Evolutionary conservation across 768 basidiomycete species (phyloP), one percentile per base, ranked within the genome.

Genomic region (Hericium coralloides): DNA sequence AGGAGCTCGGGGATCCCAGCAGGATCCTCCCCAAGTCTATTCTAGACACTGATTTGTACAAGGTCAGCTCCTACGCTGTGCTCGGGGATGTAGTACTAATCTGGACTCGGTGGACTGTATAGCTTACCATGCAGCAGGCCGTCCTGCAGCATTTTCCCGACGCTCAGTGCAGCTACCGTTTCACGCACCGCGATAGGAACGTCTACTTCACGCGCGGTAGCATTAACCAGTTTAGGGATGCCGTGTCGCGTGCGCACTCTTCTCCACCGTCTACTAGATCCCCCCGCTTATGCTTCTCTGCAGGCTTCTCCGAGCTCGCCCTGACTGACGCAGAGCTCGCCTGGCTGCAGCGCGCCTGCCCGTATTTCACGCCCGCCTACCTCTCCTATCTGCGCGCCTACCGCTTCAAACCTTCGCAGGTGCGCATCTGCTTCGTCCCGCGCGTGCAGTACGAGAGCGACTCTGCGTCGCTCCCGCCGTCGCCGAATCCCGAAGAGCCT

Each of bases 121-220:
- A 50, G 92, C 76, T 97, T 49, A 90, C 93, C 0, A 98, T 97
- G 95, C 95, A 98, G 73, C 89, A 95, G 71, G 93, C 92, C 0
- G 84, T 98, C 22, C 64, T 85, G 56, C 77, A 80, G 20, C 83
- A 86, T 59, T 95, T 93, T 65, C 87, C 86, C n/a, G 72, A 82
- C 47, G 78, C 81, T 1, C 66, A 75, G n/a, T 84, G 83, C 6
- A 79, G 79, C 2, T 92, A 95, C 69, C 79, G 79, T 39, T 95
- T 95, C 70, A 92, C 84, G 1, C 88, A 94, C 67, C 84, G 94
- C 58, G 80, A 82, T 63, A 74, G 76, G 39, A 72, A 76, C 45
- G 79, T 81, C 55, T 72, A 76, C 17, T 95, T 95, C 72, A 82
- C 84, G 48, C 75, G 77, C 38, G 72, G 78, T 61, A 85, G 84